Base-by-base conservation (phyloP, 139 green algal genomes). In the Asterochloris erici region DNA sequence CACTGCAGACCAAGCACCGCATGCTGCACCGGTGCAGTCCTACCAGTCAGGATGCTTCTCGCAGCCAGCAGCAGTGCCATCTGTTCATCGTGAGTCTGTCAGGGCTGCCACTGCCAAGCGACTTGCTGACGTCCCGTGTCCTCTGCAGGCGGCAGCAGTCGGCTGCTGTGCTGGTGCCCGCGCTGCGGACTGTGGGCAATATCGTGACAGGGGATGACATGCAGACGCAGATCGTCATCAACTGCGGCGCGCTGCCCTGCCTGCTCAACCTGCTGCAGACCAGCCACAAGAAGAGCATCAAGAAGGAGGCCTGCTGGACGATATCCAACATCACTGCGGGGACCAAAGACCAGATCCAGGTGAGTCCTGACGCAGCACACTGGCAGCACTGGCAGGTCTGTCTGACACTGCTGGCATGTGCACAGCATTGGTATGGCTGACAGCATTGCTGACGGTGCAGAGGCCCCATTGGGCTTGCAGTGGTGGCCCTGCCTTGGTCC, bases 221-320 rank as follows among this genome's bases (percentile, higher is more conserved):
- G 81, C 97, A 99, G 92, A 99, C 96, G 62, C 94, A 98, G 90
- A 95, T 96, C 16, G 92, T 99, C 82, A 98, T 99, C 90, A 98
- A 99, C 89, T 98, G 96, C 85, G 86, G 91, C n/a, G 97, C 95
- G 21, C 90, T 99, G 74, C 79, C 88, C n/a, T 98, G 94, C 90
- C 90, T 99, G 87, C 92, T 97, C 47, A 90, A 94, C 79, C 91
- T 99, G 83, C 87, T 99, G n/a, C 93, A 85, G 17, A 93, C 88
- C 63, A 95, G 93, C 81, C 92, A 98, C 86, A 99, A 99, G 91
- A 99, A 99, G 91, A 95, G 87, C 86, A 99, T 99, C 89, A 99
- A 99, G 91, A 99, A 99, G 91, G 96, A 98, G 88, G 94, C 97
- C 0, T 99, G 97, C 92, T 99, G 97, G 97, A 99, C 97, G 26